Conservation (phyloP, 768 basidiomycete species). For the Tremella fuciformis region DNA sequence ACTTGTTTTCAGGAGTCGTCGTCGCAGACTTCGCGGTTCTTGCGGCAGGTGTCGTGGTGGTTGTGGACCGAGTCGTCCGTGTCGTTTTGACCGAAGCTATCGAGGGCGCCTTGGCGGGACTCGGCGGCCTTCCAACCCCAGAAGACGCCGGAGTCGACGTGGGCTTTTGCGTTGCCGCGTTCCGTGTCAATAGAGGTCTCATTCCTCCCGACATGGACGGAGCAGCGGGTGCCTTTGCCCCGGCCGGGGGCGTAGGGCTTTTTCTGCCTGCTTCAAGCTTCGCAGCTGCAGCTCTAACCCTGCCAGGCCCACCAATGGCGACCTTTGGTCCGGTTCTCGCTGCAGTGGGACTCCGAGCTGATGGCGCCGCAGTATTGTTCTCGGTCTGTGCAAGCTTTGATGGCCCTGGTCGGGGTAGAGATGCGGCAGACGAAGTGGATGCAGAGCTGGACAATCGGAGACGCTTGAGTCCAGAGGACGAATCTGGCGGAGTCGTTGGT, state of each 20-base stretch:
- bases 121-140: background rate
- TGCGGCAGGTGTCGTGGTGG: conserved; percentile 4
- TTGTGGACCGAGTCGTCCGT: conserved; percentile 15
- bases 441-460: conserved; percentile 32
- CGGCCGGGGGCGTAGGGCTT: conserved; percentile 15
- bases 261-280: conserved; percentile 1
- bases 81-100: conserved; percentile 22
- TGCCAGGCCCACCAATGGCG: conserved; percentile 13
- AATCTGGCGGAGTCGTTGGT: conserved; percentile 12
- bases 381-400: conserved; percentile 9
- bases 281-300: conserved; percentile 3
- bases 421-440: conserved; percentile 15
- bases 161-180: background rate
- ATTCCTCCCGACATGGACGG: conserved; percentile 11
- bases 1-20: background rate
- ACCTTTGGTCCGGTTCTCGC: conserved; percentile 22
- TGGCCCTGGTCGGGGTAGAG: conserved; percentile 7
- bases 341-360: conserved; percentile 28
- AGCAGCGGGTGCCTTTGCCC: conserved; percentile 4
- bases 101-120: conserved; percentile 13
- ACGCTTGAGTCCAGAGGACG: conserved; percentile 22
- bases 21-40: background rate
- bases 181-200: conserved; percentile 16
- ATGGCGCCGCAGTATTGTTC: conserved; percentile 10
- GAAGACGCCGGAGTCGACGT: background rate